Base-by-base conservation (phyloP, 352 stramenopile genomes). In the Globisporangium heterothallicum region DNA sequence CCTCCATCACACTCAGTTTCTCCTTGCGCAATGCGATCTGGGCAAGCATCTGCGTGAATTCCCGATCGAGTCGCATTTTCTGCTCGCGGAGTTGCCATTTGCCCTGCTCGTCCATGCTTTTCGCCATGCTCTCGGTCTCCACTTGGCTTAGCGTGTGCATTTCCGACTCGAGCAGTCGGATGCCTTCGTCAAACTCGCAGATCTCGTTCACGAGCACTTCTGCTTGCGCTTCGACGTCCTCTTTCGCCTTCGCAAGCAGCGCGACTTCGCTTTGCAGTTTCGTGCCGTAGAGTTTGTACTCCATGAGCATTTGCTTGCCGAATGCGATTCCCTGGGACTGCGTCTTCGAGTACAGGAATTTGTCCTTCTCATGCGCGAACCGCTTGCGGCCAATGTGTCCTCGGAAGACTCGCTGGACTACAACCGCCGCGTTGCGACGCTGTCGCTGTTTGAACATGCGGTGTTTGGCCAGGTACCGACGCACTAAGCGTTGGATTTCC, bases 271-370 rank as follows among this genome's bases (percentile, higher is more conserved):
- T 97, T 62, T 98, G 92, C 19, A 98, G 70, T 53, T 95, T 91
- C 26, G 91, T 97, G 8, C 86, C 94, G 55, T 96, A 88, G 7
- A 98, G 71, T 62, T 97, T 98, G 80, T 98, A 97, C 73, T 98
- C 92, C 14, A 97, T 63, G 18, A 98, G 78, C 72, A 98, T 95
- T 66, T 98, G 92, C 52, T 96, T 90, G 35, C 91, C 95, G 56
- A 98, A 95, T 56, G 96, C 84, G 58, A 98, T 96, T 13, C 92
- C 91, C 61, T 96, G 90, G 4, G 75, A 87, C 73, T 98, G 95
- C 34, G 81, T 94, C 43, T 92, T 92, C 35, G 81, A 94, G 51
- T 98, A 98, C 42, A 98, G 67, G 52, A 96, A 97, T 60, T 96
- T 97, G 49, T 97, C 88, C n/a, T 84, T 72, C 70, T 98, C 94